Percentiles rank a stretch among this genome's conserved stretches.
Conservation (phyloP, 495 filamentous ascomycete species). For the Trichoderma gamsii region DNA sequence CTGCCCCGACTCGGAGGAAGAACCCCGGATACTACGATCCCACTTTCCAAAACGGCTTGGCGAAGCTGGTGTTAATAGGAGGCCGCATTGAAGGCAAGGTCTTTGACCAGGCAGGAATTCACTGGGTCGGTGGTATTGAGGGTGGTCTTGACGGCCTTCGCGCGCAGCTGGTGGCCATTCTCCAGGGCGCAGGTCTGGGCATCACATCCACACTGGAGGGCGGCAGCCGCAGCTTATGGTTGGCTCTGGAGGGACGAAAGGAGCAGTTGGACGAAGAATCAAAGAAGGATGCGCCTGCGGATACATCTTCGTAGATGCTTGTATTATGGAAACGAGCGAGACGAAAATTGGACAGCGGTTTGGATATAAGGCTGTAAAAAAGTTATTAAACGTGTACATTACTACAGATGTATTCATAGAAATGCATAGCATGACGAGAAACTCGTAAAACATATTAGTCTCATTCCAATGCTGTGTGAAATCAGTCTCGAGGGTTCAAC, state of each 20-base stretch:
- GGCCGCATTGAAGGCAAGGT: constrained; percentile 74
- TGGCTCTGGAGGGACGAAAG: constrained; percentile 74
- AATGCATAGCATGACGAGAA: neutral
- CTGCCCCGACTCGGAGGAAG: constrained; percentile 64
- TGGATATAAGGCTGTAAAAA: constrained; percentile 4
- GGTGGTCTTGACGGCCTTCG: constrained; percentile 76
- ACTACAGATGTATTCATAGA: neutral
- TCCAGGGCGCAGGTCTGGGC: constrained; percentile 69
- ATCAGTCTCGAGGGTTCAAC: too few species aligned
- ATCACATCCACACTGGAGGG: constrained; percentile 70
- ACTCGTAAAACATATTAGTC: neutral
- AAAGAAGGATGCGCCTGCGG: constrained; percentile 32
- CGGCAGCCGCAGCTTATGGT: constrained; percentile 69
- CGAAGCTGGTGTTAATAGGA: constrained; percentile 80
- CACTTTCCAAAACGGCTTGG: constrained; percentile 66
- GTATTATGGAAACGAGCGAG: constrained; percentile 25
- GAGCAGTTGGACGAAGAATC: constrained; percentile 70
- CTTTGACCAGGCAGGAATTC: constrained; percentile 72
- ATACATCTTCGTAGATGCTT: neutral
- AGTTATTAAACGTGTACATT: neutral
- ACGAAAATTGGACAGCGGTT: constrained; percentile 16
- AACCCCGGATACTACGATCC: constrained; percentile 77
- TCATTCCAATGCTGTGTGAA: too few species aligned
- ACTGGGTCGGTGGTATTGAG: constrained; percentile 79
- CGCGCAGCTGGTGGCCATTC: constrained; percentile 68